phyloP scores from a whole-genome alignment of 2,329 filamentous ascomycete species.

The Apiospora aurea region DNA sequence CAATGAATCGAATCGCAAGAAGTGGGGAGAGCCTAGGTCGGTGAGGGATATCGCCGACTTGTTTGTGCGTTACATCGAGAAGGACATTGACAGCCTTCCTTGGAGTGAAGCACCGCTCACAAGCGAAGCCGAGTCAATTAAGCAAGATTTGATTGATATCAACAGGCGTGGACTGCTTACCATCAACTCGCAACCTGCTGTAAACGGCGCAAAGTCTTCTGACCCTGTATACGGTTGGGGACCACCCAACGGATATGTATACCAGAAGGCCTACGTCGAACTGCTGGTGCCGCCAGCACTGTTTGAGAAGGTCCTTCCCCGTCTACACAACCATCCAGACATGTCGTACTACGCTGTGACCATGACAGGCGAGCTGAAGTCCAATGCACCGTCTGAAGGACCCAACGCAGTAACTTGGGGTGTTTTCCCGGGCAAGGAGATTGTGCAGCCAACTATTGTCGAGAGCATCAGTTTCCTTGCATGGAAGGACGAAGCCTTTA shows the following conservation, averaged over 20 bases:
- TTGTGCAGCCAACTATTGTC: slow-evolving; percentile 99
- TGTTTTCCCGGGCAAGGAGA: slow-evolving; percentile 98
- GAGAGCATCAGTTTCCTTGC: slow-evolving; percentile 97
- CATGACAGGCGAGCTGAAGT: slow-evolving; percentile 80
- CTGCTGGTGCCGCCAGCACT: slow-evolving; percentile 84
- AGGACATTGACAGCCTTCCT: slow-evolving; percentile 81
- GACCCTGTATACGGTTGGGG: slow-evolving; percentile 94
- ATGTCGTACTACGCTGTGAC: slow-evolving; percentile 95
- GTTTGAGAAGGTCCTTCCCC: slow-evolving; percentile 76
- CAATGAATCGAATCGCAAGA: slow-evolving; percentile 93
- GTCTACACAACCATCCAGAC: slow-evolving; percentile 79
- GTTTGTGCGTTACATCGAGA: slow-evolving; percentile 85
- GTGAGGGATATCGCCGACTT: slow-evolving; percentile 82
- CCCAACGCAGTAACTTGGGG: slow-evolving; percentile 99
- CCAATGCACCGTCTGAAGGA: slow-evolving; percentile 83
- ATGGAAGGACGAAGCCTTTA: slow-evolving; percentile 98
- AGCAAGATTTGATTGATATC: slow-evolving; percentile 76
- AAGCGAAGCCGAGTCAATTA: slow-evolving; percentile 80
- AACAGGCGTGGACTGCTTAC: slow-evolving; percentile 90
- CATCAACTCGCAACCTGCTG: slow-evolving; percentile 96
- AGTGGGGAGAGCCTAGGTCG: slow-evolving; percentile 87
- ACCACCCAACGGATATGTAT: slow-evolving; percentile 92
- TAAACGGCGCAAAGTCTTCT: slow-evolving; percentile 88
- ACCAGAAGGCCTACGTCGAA: slow-evolving; percentile 97
- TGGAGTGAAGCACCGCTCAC: slow-evolving; percentile 94